phyloP scores from a whole-genome alignment of 75 land plant species.

The Adiantum capillusveneris region DNA sequence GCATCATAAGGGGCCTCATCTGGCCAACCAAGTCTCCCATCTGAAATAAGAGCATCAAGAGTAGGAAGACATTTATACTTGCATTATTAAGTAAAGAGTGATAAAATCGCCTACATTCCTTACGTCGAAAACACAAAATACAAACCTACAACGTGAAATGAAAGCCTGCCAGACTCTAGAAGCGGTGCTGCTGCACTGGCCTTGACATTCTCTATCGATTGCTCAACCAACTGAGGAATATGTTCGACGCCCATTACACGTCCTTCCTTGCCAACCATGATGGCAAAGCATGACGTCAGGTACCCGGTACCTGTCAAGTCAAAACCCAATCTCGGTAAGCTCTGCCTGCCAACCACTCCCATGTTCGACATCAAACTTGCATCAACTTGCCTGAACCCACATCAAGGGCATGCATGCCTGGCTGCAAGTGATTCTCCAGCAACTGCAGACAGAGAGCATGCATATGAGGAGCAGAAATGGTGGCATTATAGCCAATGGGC shows the following conservation, averaged over 20 bases:
- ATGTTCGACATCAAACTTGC: no score
- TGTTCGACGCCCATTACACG: slow-evolving; percentile 36
- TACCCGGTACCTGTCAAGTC: slow-evolving; percentile 24
- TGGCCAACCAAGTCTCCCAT: slow-evolving; percentile 19
- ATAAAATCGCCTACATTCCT: no score
- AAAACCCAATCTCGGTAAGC: neutral
- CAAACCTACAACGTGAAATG: slow-evolving; percentile 13
- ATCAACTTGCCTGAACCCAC: slow-evolving; percentile 23
- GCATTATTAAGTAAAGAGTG: no score
- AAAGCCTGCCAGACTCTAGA: slow-evolving; percentile 22
- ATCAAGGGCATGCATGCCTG: slow-evolving; percentile 28
- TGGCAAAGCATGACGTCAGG: slow-evolving; percentile 35
- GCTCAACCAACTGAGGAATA: slow-evolving; percentile 33
- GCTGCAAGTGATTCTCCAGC: slow-evolving; percentile 21
- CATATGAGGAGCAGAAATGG: slow-evolving; percentile 37
- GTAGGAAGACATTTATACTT: neutral
- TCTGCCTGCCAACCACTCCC: no score
- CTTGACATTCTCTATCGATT: slow-evolving; percentile 32
- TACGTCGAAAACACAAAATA: neutral
- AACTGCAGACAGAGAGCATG: slow-evolving; percentile 22
- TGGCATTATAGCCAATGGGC: slow-evolving; percentile 18
- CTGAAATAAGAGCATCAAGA: neutral
- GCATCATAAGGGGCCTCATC: slow-evolving; percentile 26
- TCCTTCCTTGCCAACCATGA: slow-evolving; percentile 39
- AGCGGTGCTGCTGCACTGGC: slow-evolving; percentile 22